A percentile compares a stretch with the other conserved stretches of the same genome.
Evolutionary conservation across 371 early-diverging fungal genomes (phyloP).

Genomic region (Thermomucor indicae-seudaticae): DNA sequence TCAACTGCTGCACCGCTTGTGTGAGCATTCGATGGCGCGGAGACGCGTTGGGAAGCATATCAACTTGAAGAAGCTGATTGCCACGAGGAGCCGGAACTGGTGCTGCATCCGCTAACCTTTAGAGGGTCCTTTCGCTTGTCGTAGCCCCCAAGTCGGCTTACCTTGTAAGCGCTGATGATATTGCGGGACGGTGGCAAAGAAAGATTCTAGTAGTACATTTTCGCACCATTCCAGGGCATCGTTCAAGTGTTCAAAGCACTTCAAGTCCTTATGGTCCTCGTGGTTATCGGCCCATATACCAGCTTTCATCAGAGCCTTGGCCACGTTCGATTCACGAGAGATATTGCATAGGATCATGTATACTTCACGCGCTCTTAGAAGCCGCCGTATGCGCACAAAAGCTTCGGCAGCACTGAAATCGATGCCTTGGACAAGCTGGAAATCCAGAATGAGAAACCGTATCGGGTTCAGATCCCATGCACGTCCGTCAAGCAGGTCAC

Average conservation of each 20-base stretch:
- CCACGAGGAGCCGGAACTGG: conserved; percentile 1
- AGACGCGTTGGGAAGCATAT: conserved; percentile 19
- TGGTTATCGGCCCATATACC: conserved; percentile 69
- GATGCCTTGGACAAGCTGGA: conserved; percentile 84
- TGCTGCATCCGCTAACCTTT: not conserved
- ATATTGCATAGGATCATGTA: conserved; percentile 87
- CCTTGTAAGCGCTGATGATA: conserved; percentile 11
- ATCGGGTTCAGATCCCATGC: conserved; percentile 72
- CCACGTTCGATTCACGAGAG: conserved; percentile 58
- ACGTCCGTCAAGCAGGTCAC: conserved; percentile 53
- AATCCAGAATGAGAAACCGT: conserved; percentile 84
- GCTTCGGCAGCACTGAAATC: conserved; percentile 95
- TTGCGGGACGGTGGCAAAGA: conserved; percentile 48
- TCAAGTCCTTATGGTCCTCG: conserved; percentile 43
- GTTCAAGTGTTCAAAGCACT: conserved; percentile 76
- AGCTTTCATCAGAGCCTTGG: conserved; percentile 66
- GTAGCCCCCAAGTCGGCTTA: too few relatives aligned
- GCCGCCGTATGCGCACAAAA: conserved; percentile 82
- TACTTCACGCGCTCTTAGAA: conserved; percentile 64
- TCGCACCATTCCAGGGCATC: conserved; percentile 95
- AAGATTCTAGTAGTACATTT: conserved; percentile 74
- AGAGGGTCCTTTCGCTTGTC: too few relatives aligned
- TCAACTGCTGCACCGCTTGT: conserved; percentile 31
- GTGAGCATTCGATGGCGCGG: conserved; percentile 34
- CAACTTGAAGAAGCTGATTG: conserved; percentile 1